Base-by-base conservation (phyloP, 495 filamentous ascomycete genomes). In the Aspergillus asperescens region DNA sequence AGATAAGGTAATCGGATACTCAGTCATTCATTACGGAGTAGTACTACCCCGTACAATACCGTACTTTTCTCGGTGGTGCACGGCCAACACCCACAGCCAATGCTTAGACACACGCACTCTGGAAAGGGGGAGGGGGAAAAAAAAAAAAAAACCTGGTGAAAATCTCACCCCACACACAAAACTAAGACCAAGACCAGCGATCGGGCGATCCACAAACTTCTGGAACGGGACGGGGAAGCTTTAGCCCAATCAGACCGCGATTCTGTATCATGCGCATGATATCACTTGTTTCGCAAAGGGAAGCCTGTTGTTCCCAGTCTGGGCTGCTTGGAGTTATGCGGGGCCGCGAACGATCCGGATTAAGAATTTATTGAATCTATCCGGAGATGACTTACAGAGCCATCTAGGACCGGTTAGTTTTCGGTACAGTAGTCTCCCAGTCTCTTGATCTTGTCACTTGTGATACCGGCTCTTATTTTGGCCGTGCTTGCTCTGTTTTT, bases 201-300 rank as follows among this genome's bases (percentile, higher is more conserved):
- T 72, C 69, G 50, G 45, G 60, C 59, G 56, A 61, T 68, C 69
- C 69, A 70, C 67, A 72, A 59, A 51, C 67, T 72, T 72, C 69
- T 71, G 66, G 69, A 72, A 72, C 50, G 61, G 55, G 44, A 35
- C 44, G 44, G 44, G 44, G 53, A 27, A 19, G 23, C 25, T 27
- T 45, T 52, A 4, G 20, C 9, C 63, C 69, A 69, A 67, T 68
- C 19, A 59, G 1, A 41, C 7, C 12, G 12, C 28, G 2, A 13
- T 5, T 57, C 48, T 28, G 39, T 57, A 59, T 64, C 66, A 68
- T 57, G 57, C 63, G 2, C 10, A 35, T 72, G 67, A 72, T 69
- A 68, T 72, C 69, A 70, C 57, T 37, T 39, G 39, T 57, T 20
- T 52, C 47, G 47, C 51, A 52, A 42, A 44, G 41, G 25, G 41